These are phyloP conservation scores for Scutellaria baicalensis DNA, from an alignment of 257 asterid species.

Conservation along the genomic window DNA sequence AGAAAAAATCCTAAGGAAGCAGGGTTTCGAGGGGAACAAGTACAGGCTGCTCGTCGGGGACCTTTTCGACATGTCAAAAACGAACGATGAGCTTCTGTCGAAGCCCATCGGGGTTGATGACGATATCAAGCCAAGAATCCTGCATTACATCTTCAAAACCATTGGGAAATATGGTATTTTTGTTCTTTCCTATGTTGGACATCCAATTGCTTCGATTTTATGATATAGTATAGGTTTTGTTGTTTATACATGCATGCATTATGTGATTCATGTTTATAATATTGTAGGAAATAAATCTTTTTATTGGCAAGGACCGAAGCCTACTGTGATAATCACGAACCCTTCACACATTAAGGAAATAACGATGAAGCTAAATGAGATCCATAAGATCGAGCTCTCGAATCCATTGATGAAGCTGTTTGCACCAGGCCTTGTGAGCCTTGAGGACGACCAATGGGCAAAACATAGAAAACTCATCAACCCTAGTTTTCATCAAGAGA, in stretches of 20 bases:
- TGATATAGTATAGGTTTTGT: no score
- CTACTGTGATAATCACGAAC: slow-evolving; percentile 25
- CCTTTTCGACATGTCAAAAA: slow-evolving; percentile 8
- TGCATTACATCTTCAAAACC: slow-evolving; percentile 1
- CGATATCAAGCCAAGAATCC: slow-evolving; percentile 22
- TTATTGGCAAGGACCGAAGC: slow-evolving; percentile 43
- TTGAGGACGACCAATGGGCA: slow-evolving; percentile 41
- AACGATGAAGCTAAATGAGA: slow-evolving; percentile 15
- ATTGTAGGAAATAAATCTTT: slow-evolving; percentile 31
- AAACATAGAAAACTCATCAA: slow-evolving; percentile 41
- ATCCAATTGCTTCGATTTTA: no score
- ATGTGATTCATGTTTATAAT: no score
- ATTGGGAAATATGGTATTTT: slow-evolving; percentile 25
- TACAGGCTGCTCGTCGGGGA: slow-evolving; percentile 33
- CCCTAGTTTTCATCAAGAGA: slow-evolving; percentile 49
- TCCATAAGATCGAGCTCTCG: slow-evolving; percentile 13
- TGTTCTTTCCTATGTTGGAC: not conserved
- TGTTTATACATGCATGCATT: no score
- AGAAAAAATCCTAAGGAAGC: slow-evolving; percentile 22
- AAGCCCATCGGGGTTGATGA: slow-evolving; percentile 28
- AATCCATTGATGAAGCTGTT: slow-evolving; percentile 34
- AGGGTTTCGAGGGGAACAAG: slow-evolving; percentile 32
- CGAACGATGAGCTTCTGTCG: slow-evolving; percentile 3
- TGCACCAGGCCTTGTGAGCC: slow-evolving; percentile 23
- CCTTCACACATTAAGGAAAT: slow-evolving; percentile 37